phyloP scores from a whole-genome alignment of 805 yeast species.

The Ogataea zsoltii region DNA sequence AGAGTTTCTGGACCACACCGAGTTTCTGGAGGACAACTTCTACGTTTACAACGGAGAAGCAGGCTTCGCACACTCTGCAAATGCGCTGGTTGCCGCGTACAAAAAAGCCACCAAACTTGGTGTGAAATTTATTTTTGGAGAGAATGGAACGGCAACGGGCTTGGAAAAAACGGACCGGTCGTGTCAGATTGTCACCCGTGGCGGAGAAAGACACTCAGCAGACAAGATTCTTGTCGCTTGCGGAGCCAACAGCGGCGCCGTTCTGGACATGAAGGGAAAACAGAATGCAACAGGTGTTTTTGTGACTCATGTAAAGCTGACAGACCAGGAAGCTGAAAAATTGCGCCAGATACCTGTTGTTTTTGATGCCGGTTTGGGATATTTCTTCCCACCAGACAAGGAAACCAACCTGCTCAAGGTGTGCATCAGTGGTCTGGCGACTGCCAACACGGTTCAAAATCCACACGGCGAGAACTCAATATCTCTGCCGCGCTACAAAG shows the following conservation, averaged over 20 bases:
- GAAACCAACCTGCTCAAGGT: constrained; percentile 38
- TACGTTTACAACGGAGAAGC: constrained; percentile 39
- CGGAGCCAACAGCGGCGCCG: constrained; percentile 43
- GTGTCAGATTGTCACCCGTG: constrained; percentile 26
- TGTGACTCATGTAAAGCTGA: constrained; percentile 40
- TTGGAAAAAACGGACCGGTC: constrained; percentile 9
- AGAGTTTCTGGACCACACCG: constrained; percentile 17
- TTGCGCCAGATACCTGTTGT: constrained; percentile 43
- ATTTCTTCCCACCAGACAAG: constrained; percentile 51
- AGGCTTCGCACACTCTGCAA: constrained; percentile 45
- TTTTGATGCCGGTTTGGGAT: constrained; percentile 46
- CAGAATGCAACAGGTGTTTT: constrained; percentile 43
- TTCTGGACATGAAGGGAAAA: constrained; percentile 33
- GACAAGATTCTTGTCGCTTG: constrained; percentile 38
- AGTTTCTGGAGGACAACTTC: constrained; percentile 13
- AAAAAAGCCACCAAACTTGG: constrained; percentile 31
- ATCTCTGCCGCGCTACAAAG: constrained; percentile 41
- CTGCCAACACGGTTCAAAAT: constrained; percentile 23
- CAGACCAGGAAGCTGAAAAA: constrained; percentile 36
- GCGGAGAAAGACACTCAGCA: constrained; percentile 34
- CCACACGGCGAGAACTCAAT: constrained; percentile 18
- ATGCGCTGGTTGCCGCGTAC: constrained; percentile 37
- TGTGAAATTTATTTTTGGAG: constrained; percentile 38
- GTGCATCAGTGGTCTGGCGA: constrained; percentile 39
- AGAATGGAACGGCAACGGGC: constrained; percentile 28